Evolutionary conservation across 1,284 basidiomycete genomes (phyloP).

Genomic region (Ceratobasidium sp.): DNA sequence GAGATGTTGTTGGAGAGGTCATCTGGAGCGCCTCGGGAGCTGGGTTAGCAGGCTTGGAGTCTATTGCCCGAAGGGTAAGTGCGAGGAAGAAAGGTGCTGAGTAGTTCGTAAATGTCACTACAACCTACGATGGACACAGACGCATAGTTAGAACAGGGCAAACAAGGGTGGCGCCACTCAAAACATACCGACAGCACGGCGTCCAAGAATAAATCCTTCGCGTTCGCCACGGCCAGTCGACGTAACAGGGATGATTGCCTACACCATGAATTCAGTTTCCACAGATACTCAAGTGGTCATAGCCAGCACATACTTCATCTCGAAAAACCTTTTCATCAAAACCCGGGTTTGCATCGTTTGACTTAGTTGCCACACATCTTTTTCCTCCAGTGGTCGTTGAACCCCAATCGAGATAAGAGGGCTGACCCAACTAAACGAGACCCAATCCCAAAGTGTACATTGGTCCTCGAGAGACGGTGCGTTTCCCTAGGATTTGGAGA

Average conservation of each 20-base stretch:
- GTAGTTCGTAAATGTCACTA: slow-evolving; percentile 23
- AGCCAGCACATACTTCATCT: neutral
- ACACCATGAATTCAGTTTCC: neutral
- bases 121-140: neutral
- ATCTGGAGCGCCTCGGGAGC: neutral
- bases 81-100: slow-evolving; percentile 30
- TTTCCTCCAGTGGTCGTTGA: slow-evolving; percentile 20
- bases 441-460: slow-evolving; percentile 31
- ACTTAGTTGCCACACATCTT: slow-evolving; percentile 39
- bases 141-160: neutral
- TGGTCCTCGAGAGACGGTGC: slow-evolving; percentile 34
- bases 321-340: slow-evolving; percentile 30
- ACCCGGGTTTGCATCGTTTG: slow-evolving; percentile 16
- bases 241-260: slow-evolving; percentile 19
- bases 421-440: slow-evolving; percentile 34
- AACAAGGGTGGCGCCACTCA: neutral
- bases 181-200: slow-evolving; percentile 14
- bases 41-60: neutral
- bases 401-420: slow-evolving; percentile 35
- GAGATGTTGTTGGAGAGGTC: neutral
- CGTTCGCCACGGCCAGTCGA: slow-evolving; percentile 35
- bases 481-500: slow-evolving; percentile 3
- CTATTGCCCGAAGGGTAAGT: slow-evolving; percentile 13
- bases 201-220: slow-evolving; percentile 34
- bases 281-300: neutral